Conservation (phyloP, 805 yeast genomes). For the Yarrowia yakushimensis region DNA sequence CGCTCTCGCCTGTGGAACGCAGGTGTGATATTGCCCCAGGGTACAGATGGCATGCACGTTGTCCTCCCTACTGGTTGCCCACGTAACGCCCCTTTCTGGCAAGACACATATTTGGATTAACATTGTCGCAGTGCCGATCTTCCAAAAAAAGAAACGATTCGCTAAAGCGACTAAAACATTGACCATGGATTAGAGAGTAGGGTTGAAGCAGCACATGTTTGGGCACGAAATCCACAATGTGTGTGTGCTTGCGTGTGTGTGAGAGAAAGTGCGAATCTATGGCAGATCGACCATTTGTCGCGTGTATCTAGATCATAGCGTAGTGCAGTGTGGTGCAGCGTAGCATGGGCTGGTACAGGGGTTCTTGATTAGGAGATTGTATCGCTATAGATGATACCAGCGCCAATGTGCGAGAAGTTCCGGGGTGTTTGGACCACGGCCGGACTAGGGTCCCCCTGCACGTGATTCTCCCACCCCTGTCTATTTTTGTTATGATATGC, state of each 20-base stretch:
- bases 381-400: too few relatives aligned
- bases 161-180: conserved; percentile 6
- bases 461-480: neutral
- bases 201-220: conserved; percentile 15
- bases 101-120: conserved; percentile 15
- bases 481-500: too few relatives aligned
- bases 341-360: conserved; percentile 1
- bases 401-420: too few relatives aligned
- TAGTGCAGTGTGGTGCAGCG: neutral
- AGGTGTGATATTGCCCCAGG: conserved; percentile 2
- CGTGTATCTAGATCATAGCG: neutral
- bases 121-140: conserved; percentile 15
- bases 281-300: neutral
- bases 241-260: neutral
- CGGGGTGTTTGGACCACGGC: too few relatives aligned
- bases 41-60: neutral
- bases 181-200: conserved; percentile 5
- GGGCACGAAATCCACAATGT: neutral
- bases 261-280: too few relatives aligned
- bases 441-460: too few relatives aligned
- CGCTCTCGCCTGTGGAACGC: neutral
- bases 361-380: neutral
- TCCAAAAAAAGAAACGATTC: conserved; percentile 8
- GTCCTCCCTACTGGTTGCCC: neutral
- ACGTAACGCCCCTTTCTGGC: conserved; percentile 9